Evolutionary conservation across 2,329 filamentous ascomycete species (phyloP).

Genomic region (Scleromitrula shiraiana): DNA sequence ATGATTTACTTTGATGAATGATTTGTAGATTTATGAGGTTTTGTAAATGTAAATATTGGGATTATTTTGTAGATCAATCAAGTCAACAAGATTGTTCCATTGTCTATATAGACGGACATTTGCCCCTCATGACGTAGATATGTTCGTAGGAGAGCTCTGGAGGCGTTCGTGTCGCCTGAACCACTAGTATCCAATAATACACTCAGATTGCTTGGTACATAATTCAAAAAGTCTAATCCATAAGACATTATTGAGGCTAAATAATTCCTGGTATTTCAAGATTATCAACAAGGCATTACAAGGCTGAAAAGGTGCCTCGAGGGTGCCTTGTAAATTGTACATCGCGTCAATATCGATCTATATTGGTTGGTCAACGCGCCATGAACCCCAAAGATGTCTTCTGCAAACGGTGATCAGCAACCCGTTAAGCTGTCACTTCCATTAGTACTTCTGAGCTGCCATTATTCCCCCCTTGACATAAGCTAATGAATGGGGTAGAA

Average conservation of each 20-base stretch:
- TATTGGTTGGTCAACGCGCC: neutral
- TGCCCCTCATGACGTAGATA: slow-evolving; percentile 9
- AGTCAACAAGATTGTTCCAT: neutral
- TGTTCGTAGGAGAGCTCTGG: too few species aligned
- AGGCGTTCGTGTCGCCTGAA: too few species aligned
- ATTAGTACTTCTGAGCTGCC: slow-evolving; percentile 38
- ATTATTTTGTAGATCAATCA: neutral
- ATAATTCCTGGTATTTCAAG: too few species aligned
- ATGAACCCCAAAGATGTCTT: slow-evolving; percentile 29
- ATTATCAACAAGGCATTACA: too few species aligned
- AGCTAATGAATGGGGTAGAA: slow-evolving; percentile 39
- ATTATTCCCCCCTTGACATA: neutral
- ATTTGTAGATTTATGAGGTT: neutral
- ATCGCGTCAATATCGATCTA: neutral
- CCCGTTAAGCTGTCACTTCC: slow-evolving; percentile 78
- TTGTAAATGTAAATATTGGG: neutral
- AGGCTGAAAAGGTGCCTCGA: too few species aligned
- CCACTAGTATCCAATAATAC: neutral
- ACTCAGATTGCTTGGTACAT: too few species aligned
- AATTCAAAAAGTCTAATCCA: neutral
- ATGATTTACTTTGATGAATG: neutral
- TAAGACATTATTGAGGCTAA: neutral
- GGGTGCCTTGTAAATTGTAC: neutral
- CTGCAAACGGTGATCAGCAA: slow-evolving; percentile 41
- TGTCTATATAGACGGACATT: slow-evolving; percentile 3